These are phyloP conservation scores for Fusarium sp. DNA, from an alignment of 2,329 filamentous ascomycete species.

Conservation along the genomic window DNA sequence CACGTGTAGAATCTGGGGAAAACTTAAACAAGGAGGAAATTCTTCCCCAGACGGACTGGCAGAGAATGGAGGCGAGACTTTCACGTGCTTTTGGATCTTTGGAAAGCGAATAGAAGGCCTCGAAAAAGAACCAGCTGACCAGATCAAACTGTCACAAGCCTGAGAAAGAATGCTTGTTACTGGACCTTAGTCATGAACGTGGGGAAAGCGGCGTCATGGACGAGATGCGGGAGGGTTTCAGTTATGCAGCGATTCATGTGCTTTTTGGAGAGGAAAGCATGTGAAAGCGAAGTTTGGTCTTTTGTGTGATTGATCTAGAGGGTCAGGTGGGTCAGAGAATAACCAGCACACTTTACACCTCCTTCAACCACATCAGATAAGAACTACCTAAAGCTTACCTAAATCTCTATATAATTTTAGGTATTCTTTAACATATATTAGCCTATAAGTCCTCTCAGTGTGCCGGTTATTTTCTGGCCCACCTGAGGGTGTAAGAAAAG, in stretches of 20 bases:
- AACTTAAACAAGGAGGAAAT: constrained; percentile 30
- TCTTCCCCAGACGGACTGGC: constrained; percentile 4
- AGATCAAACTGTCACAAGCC: constrained; percentile 36
- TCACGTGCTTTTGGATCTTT: constrained; percentile 39
- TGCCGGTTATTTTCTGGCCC: too few relatives aligned
- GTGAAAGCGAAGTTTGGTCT: constrained; percentile 23
- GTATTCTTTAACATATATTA: too few relatives aligned
- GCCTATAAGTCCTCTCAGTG: too few relatives aligned
- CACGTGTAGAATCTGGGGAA: constrained; percentile 42
- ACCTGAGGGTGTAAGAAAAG: too few relatives aligned
- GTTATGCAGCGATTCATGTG: constrained; percentile 33
- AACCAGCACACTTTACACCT: too few relatives aligned
- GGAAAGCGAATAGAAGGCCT: constrained; percentile 19
- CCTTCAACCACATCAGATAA: too few relatives aligned
- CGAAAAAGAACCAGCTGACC: constrained; percentile 37
- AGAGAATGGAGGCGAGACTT: constrained; percentile 22
- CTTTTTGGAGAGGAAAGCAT: constrained; percentile 11
- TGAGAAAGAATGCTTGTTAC: constrained; percentile 20
- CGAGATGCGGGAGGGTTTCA: constrained; percentile 23
- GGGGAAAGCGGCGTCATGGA: constrained; percentile 18
- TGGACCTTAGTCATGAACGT: constrained; percentile 34
- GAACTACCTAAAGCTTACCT: too few relatives aligned
- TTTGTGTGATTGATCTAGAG: too few relatives aligned
- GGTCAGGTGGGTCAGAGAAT: too few relatives aligned
- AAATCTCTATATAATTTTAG: too few relatives aligned